Evolutionary conservation across 495 filamentous ascomycete genomes (phyloP).

Genomic region (Penicillium desertorum): DNA sequence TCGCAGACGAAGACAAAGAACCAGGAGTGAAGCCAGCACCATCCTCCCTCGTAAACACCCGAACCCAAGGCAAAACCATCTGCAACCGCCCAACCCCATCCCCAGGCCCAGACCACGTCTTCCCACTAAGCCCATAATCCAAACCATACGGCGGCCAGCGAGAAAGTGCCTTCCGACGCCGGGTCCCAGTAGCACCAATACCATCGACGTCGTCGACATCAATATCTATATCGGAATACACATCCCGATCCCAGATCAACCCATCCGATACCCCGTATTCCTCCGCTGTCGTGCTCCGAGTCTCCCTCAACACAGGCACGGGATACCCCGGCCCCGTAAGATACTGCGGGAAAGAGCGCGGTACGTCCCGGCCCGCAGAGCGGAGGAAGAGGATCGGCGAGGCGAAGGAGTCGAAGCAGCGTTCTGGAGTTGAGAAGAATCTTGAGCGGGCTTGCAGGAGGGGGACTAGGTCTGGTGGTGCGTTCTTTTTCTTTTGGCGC

Average conservation of each 20-base stretch:
- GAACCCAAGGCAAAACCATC: conserved; percentile 37
- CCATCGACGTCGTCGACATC: conserved; percentile 7
- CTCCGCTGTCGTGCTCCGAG: conserved; percentile 1
- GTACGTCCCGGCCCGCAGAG: conserved; percentile 44
- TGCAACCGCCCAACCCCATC: conserved; percentile 27
- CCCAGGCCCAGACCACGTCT: conserved; percentile 18
- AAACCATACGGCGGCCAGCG: conserved; percentile 46
- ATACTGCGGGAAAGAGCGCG: conserved; percentile 35
- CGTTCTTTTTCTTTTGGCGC: conserved; percentile 10
- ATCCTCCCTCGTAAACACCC: conserved; percentile 21
- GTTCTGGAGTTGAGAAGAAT: conserved; percentile 48
- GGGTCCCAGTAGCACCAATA: conserved; percentile 13
- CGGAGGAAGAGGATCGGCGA: conserved; percentile 60
- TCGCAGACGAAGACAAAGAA: neutral
- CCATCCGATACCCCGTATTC: neutral
- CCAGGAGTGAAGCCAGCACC: neutral
- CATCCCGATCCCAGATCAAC: conserved; percentile 9
- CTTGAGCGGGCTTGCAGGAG: conserved; percentile 39
- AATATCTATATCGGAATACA: conserved; percentile 7
- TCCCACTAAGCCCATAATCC: conserved; percentile 33
- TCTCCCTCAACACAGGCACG: conserved; percentile 29
- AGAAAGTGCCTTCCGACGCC: conserved; percentile 38
- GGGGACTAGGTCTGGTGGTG: conserved; percentile 33
- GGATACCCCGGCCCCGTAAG: conserved; percentile 39
- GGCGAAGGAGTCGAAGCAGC: conserved; percentile 59